Percentiles rank a stretch among this genome's conserved stretches.
Evolutionary conservation across 202 grass and related monocot species (phyloP).

Genomic region (Saccharum hybrid): DNA sequence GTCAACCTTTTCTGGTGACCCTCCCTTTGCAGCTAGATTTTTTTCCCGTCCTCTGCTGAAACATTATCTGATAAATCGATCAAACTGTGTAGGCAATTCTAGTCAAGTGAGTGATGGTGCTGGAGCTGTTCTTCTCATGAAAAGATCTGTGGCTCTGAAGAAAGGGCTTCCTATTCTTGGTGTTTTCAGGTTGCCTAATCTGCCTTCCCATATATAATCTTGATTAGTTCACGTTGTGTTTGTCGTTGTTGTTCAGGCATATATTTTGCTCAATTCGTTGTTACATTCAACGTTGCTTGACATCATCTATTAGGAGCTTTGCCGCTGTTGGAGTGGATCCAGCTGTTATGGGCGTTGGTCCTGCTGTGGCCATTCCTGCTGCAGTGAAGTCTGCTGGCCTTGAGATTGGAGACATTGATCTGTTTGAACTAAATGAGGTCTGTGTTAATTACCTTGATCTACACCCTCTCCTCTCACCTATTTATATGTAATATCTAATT

Average conservation of each 20-base stretch:
- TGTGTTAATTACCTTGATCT: background rate
- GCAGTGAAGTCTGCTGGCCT: constrained; percentile 92
- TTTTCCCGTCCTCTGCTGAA: background rate
- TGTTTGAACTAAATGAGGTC: constrained; percentile 98
- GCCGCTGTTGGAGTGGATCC: constrained; percentile 96
- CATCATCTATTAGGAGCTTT: constrained; percentile 63
- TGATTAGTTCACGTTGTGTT: background rate
- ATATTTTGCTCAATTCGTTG: background rate
- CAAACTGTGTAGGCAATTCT: constrained; percentile 75
- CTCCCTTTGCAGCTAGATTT: background rate
- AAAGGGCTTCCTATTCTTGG: constrained; percentile 88
- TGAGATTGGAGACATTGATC: constrained; percentile 89
- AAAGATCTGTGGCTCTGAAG: constrained; percentile 78
- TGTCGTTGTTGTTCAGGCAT: background rate
- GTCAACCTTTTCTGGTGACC: background rate
- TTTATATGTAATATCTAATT: background rate
- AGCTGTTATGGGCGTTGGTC: constrained; percentile 90
- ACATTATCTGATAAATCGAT: constrained; percentile 9
- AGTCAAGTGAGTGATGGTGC: constrained; percentile 99
- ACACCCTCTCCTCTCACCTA: background rate
- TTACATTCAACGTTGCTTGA: background rate
- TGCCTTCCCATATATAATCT: background rate
- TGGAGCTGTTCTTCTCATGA: constrained; percentile 99
- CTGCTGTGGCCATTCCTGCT: constrained; percentile 95
- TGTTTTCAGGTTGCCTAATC: constrained; percentile 84